Evolutionary conservation across 2,329 filamentous ascomycete species (phyloP), one percentile per base, ranked within the genome.

Genomic region (Aureobasidium sp.): DNA sequence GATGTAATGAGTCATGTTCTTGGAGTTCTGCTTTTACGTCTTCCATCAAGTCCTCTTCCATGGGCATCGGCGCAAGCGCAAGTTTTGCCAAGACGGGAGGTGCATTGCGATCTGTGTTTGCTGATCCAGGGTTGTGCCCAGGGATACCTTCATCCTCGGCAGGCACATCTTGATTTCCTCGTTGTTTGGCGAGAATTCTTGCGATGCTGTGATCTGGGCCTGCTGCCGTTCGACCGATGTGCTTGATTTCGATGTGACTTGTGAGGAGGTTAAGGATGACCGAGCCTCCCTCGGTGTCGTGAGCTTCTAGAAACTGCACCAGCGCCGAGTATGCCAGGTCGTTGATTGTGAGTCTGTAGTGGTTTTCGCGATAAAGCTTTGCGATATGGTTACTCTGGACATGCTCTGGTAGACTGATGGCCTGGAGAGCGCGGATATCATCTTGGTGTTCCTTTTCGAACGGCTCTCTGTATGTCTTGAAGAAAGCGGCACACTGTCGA

Each of bases 271-370:
- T 81, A 32, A 86, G 81, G 59, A 97, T 81, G 12, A 91, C 81
- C 6, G 81, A 80, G 14, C 90, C 91, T 10, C 90, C 90, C 49
- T 86, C 81, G 47, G 88, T 86, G 12, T 84, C 80, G 58, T 95
- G 90, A n/a, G 84, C 83, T 67, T 97, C 90, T 0, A 98, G 75
- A 61, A 91, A 95, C 61, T 90, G 86, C 63, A 95, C 85, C 7
- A 97, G 78, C 56, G 87, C 87, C 54, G 83, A 84, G 55, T 87
- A 90, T 0, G 90, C 84, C 61, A 90, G 85, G 54, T 85, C 84
- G 62, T 90, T 96, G n/a, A 98, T 74, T 0, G 89, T 89, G 30
- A 98, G 78, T 11, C 89, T 82, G 66, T 97, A 98, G 67, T 89
- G 93, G 74, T 90, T 91, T 53, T 83, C 80, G 35, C 81, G 80